phyloP scores from a whole-genome alignment of 2,329 filamentous ascomycete species.

The Podosphaera xanthii region DNA sequence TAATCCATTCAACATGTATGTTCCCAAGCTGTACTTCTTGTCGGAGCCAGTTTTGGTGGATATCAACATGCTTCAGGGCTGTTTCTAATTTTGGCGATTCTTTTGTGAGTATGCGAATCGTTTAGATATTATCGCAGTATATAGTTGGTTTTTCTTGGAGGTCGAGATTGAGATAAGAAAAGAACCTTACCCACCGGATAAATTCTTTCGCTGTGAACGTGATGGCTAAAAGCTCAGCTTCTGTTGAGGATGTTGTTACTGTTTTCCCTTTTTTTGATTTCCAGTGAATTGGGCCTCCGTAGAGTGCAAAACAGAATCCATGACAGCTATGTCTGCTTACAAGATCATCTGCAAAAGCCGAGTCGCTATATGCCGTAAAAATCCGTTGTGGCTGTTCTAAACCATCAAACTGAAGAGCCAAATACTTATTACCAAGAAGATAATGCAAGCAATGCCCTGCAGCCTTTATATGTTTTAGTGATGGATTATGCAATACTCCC shows the following conservation, averaged over 20 bases:
- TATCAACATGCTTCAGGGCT: background rate
- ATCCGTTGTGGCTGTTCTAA: background rate
- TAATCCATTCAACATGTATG: background rate
- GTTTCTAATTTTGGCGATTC: background rate
- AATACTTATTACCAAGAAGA: background rate
- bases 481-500: no score
- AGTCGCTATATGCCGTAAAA: background rate
- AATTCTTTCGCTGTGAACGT: background rate
- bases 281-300: background rate
- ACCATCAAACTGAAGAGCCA: background rate
- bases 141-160: background rate
- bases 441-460: background rate
- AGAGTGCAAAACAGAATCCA: background rate
- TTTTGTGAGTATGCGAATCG: no score
- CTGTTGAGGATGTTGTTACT: background rate
- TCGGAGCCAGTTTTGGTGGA: background rate
- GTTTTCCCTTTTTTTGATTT: background rate
- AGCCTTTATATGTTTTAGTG: no score
- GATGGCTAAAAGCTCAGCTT: background rate
- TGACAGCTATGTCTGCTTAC: background rate
- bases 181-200: background rate
- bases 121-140: no score
- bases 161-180: background rate
- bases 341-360: background rate
- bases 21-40: background rate